Evolutionary conservation across 1,284 basidiomycete genomes (phyloP).

Genomic region (Cryptococcus sp.): DNA sequence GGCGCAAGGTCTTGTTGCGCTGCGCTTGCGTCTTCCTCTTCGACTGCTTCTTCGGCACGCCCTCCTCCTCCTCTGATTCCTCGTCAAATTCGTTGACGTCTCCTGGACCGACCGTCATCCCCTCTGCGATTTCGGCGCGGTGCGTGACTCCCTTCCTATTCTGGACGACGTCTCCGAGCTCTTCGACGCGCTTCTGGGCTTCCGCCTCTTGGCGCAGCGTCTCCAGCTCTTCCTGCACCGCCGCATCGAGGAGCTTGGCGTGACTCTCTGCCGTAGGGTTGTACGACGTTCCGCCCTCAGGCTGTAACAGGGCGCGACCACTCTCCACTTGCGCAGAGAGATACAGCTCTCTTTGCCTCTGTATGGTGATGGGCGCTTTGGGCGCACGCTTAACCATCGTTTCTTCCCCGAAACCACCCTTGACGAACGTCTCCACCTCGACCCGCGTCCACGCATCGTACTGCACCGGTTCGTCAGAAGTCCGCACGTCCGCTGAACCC

Average conservation of each 20-base stretch:
- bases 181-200: conserved; percentile 57
- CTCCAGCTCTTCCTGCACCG: conserved; percentile 68
- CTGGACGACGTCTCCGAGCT: conserved; percentile 59
- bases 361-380: conserved; percentile 46
- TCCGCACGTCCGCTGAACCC: conserved; percentile 56
- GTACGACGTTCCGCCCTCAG: conserved; percentile 89
- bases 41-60: conserved; percentile 56
- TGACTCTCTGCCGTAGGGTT: conserved; percentile 82
- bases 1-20: conserved; percentile 46
- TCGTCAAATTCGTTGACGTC: conserved; percentile 54
- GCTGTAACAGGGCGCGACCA: conserved; percentile 64
- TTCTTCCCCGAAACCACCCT: conserved; percentile 45
- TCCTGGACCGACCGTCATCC: conserved; percentile 64
- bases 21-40: conserved; percentile 64
- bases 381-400: conserved; percentile 31
- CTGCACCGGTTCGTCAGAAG: conserved; percentile 60
- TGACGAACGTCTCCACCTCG: conserved; percentile 7
- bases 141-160: conserved; percentile 53
- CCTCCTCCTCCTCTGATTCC: conserved; percentile 50
- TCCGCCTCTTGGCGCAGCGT: conserved; percentile 63
- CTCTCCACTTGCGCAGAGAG: conserved; percentile 22
- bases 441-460: conserved; percentile 10
- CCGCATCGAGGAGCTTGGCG: conserved; percentile 69
- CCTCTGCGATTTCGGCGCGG: conserved; percentile 50
- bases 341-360: conserved; percentile 31